These are phyloP conservation scores for Takashimella tepidaria DNA, from an alignment of 1,284 basidiomycete species.

Conservation along the genomic window DNA sequence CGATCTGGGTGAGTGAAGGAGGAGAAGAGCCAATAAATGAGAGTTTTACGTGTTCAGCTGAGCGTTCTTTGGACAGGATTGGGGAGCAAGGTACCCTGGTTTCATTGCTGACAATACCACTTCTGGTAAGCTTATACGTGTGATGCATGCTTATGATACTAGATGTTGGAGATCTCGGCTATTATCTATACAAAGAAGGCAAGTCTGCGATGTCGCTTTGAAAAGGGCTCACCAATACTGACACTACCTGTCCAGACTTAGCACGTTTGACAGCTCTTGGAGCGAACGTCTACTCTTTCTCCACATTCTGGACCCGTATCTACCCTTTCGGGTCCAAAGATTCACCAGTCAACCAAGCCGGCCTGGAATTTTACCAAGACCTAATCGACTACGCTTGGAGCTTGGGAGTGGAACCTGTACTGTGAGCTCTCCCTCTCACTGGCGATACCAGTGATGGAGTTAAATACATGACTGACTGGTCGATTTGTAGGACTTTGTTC, in stretches of 20 bases:
- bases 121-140: conserved; percentile 5
- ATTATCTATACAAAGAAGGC: conserved; percentile 22
- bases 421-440: no score
- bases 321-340: conserved; percentile 10
- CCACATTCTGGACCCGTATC: conserved; percentile 15
- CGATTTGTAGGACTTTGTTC: not conserved
- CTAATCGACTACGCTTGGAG: conserved; percentile 9
- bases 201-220: not conserved
- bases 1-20: conserved; percentile 18
- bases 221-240: not conserved
- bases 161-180: conserved; percentile 18
- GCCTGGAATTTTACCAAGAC: conserved; percentile 11
- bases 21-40: no score
- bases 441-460: no score
- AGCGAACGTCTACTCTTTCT: conserved; percentile 15
- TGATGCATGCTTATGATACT: not conserved
- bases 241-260: conserved; percentile 2
- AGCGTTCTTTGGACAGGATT: not conserved
- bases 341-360: conserved; percentile 14
- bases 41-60: no score
- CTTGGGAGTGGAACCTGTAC: conserved; percentile 14
- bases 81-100: conserved; percentile 14
- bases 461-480: no score
- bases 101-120: conserved; percentile 20
- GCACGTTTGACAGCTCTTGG: conserved; percentile 16